These are phyloP conservation scores for Backusella liffmaniae DNA, from an alignment of 192 early-diverging fungal genomes.

Conservation along the genomic window DNA sequence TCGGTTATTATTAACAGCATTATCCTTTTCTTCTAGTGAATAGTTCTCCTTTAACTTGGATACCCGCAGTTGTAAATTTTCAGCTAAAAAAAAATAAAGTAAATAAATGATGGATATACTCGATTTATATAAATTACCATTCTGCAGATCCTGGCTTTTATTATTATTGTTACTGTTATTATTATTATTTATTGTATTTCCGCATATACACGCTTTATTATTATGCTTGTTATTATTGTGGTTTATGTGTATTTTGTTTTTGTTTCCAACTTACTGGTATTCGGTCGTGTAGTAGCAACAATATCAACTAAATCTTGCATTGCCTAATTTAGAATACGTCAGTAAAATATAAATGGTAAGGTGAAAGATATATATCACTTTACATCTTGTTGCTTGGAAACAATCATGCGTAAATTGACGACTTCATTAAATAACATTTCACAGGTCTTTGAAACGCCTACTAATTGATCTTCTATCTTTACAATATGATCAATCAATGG, in stretches of 20 bases:
- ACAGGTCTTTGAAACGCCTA: slow-evolving; percentile 10
- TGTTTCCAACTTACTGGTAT: slow-evolving; percentile 1
- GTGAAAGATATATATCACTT: background rate
- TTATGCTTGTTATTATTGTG: background rate
- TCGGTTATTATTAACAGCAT: background rate
- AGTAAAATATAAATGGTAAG: background rate
- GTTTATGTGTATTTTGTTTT: background rate
- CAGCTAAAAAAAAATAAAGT: background rate
- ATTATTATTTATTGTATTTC: background rate
- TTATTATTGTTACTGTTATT: background rate
- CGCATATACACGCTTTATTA: slow-evolving; percentile 5
- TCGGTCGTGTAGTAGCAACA: background rate
- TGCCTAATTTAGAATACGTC: slow-evolving; percentile 9
- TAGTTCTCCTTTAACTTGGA: slow-evolving; percentile 1
- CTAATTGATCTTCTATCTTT: slow-evolving; percentile 26
- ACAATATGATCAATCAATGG: slow-evolving; percentile 23
- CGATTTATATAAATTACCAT: slow-evolving; percentile 4
- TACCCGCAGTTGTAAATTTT: slow-evolving; percentile 9
- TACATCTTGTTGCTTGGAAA: slow-evolving; percentile 26
- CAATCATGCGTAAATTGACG: slow-evolving; percentile 2
- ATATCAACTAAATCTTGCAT: slow-evolving; percentile 22
- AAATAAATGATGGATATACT: background rate
- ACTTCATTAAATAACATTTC: slow-evolving; percentile 7
- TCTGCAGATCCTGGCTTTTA: slow-evolving; percentile 1
- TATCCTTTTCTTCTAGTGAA: background rate